Base-by-base conservation (phyloP, 352 stramenopile genomes). In the Phytophthora palmivora region DNA sequence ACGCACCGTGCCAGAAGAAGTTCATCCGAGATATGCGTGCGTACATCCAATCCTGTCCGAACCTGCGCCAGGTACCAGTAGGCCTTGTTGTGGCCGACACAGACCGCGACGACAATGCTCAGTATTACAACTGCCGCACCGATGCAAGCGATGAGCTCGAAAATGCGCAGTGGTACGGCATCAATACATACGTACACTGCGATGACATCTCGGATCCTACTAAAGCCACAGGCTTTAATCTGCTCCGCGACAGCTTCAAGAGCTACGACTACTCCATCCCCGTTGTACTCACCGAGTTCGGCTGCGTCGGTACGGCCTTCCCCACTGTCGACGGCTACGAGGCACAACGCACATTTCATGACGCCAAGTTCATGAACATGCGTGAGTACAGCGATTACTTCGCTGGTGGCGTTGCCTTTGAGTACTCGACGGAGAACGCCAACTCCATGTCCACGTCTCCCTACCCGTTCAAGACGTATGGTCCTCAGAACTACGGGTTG, bases 1-100 rank as follows among this genome's bases (percentile, higher is more conserved):
- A 95, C 65, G 83, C 81, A 22, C 78, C 89, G 28, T 97, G 89
- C 63, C 86, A 95, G 52, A 97, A 96, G 59, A 97, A 94, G 62
- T 95, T 95, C 59, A 70, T 97, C 34, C 74, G 79, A 0, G 89
- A 96, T 70, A 97, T 97, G 86, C 74, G 88, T 41, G 70, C 72
- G 30, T 97, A 79, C 69, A 81, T 95, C 21, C 43, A 66, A 7
- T 73, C 55, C 4, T 96, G 87, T 52, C 37, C 69, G n/a, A 59
- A 21, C 18, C 81, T 91, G 56, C 83, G 87, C 15, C 24, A 85
- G 46, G 77, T 96, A 22, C 86, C 89, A 1, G 76, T 97, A 15
- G 87, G 89, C 7, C 68, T 94, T 28, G 80, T 92, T 18, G 71
- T 89, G 28, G 85, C 85, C 15, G 82, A 94, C 63, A 72, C 69